Conservation (phyloP, 331 rosid species). For the Pyrus hybrid region DNA sequence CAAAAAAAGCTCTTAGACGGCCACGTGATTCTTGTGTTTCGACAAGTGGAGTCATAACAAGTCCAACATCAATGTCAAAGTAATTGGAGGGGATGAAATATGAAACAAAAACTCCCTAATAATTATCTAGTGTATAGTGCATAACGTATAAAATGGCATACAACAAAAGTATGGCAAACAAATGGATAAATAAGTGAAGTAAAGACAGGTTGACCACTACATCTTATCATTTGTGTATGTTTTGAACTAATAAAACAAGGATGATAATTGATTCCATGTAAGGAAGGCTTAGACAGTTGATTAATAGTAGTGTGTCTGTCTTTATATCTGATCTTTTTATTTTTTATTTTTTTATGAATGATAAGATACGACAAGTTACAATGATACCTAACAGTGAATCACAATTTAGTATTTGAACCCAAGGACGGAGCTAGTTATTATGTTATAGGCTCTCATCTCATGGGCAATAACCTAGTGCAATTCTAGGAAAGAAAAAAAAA, state of each 20-base stretch:
- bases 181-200: background rate
- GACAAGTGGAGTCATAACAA: background rate
- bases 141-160: background rate
- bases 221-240: background rate
- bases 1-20: background rate
- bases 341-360: background rate
- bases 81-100: background rate
- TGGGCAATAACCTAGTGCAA: background rate
- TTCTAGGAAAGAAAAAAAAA: no score
- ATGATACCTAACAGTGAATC: no score
- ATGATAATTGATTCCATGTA: background rate
- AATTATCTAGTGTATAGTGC: background rate
- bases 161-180: background rate
- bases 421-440: background rate
- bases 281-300: background rate
- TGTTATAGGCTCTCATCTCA: background rate
- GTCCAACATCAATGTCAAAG: background rate
- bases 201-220: constrained; percentile 1
- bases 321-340: no score
- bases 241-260: background rate
- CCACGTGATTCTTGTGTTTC: background rate
- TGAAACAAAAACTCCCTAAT: background rate
- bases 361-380: background rate
- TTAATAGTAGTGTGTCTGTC: background rate
- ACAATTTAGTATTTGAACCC: background rate